Conservation (phyloP, 306 rosid genomes). For the Styphnolobium japonicum region DNA sequence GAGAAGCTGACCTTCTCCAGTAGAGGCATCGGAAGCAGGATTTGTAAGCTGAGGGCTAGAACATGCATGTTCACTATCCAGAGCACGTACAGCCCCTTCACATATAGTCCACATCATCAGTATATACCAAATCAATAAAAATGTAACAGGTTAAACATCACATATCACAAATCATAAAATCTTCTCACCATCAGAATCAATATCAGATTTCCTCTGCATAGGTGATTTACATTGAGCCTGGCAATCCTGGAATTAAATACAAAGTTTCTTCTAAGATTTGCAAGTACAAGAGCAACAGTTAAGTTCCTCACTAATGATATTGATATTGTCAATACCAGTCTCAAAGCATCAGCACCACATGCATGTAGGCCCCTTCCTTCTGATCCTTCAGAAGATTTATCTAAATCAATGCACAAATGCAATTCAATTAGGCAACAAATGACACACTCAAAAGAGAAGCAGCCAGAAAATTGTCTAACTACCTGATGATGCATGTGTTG, state of each 20-base stretch:
- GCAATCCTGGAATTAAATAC: slow-evolving; percentile 33
- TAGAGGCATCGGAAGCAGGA: slow-evolving; percentile 27
- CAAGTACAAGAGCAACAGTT: not conserved
- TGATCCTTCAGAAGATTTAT: slow-evolving; percentile 38
- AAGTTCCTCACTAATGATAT: not conserved
- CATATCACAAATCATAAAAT: not conserved
- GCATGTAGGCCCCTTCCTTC: slow-evolving; percentile 18
- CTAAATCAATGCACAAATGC: slow-evolving; percentile 25
- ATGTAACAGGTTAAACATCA: not conserved
- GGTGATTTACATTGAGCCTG: slow-evolving; percentile 31
- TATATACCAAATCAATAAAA: slow-evolving; percentile 24
- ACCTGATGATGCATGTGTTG: slow-evolving; percentile 39
- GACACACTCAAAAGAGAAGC: not conserved
- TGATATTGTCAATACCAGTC: slow-evolving; percentile 32
- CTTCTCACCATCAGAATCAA: slow-evolving; percentile 63
- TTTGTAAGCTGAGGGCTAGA: slow-evolving; percentile 31
- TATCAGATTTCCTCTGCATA: slow-evolving; percentile 50
- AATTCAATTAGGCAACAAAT: not conserved
- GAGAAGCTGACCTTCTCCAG: slow-evolving; percentile 46
- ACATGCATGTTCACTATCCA: slow-evolving; percentile 46
- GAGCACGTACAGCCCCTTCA: slow-evolving; percentile 53
- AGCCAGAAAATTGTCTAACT: slow-evolving; percentile 11
- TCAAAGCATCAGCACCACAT: slow-evolving; percentile 13
- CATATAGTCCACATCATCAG: slow-evolving; percentile 34
- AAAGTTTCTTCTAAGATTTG: not conserved